Conservation (phyloP, 805 yeast genomes). For the Pichia manshurica region DNA sequence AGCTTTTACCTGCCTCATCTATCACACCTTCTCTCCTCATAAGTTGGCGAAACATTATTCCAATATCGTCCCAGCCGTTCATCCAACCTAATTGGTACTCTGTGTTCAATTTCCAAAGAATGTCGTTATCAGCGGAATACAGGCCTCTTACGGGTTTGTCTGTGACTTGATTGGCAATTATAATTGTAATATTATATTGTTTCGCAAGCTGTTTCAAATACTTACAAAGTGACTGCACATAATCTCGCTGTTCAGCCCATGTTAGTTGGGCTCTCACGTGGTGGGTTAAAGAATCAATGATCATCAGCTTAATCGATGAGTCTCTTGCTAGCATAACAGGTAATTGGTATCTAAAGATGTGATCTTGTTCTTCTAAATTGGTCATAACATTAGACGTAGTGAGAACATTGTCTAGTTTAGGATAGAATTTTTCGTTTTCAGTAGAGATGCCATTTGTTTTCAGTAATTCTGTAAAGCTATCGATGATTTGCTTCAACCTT, state of each 20-base stretch:
- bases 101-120: slow-evolving; percentile 35
- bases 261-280: slow-evolving; percentile 63
- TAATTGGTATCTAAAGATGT: slow-evolving; percentile 61
- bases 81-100: slow-evolving; percentile 69
- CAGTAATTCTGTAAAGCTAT: slow-evolving; percentile 26
- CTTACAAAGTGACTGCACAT: slow-evolving; percentile 39
- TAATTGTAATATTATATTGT: slow-evolving; percentile 49
- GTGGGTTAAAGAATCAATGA: slow-evolving; percentile 81
- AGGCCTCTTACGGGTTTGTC: slow-evolving; percentile 43
- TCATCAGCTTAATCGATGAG: slow-evolving; percentile 45
- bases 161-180: slow-evolving; percentile 76
- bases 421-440: slow-evolving; percentile 15
- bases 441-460: slow-evolving; percentile 29
- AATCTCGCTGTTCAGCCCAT: slow-evolving; percentile 37
- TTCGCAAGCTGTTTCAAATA: slow-evolving; percentile 46
- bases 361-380: slow-evolving; percentile 70
- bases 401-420: slow-evolving; percentile 31
- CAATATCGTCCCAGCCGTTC: slow-evolving; percentile 63
- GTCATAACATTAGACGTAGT: slow-evolving; percentile 27
- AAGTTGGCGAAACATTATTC: slow-evolving; percentile 27
- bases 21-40: slow-evolving; percentile 15
- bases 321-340: slow-evolving; percentile 46
- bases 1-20: slow-evolving; percentile 15
- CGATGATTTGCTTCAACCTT: slow-evolving; percentile 46
- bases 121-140: slow-evolving; percentile 21